phyloP scores from a whole-genome alignment of 345 rosid species.

The Orychophragmus violaceus region DNA sequence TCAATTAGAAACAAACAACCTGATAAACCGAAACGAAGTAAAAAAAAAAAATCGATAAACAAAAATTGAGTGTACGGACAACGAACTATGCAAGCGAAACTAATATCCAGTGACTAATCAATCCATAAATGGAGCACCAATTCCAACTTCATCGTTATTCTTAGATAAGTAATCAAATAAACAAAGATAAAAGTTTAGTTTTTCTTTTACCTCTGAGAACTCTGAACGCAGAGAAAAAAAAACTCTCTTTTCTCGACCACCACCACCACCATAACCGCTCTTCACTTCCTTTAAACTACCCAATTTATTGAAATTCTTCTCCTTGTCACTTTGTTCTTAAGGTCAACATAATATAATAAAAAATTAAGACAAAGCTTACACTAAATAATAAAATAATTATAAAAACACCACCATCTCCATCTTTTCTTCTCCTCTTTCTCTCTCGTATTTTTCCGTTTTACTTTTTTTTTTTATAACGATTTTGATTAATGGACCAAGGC shows the following conservation, averaged over 20 bases:
- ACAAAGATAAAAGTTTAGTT: neutral
- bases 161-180: constrained; percentile 30
- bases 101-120: neutral
- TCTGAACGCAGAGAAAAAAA: constrained; percentile 19
- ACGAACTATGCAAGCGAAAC: constrained; percentile 6
- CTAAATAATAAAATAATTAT: constrained; percentile 11
- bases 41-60: neutral
- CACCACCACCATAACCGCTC: constrained; percentile 29
- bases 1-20: neutral
- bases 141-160: constrained; percentile 15
- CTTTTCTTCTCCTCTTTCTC: neutral
- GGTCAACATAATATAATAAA: constrained; percentile 29
- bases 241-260: constrained; percentile 27
- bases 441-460: constrained; percentile 8
- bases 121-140: constrained; percentile 8
- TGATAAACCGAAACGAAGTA: neutral
- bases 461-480: neutral
- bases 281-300: constrained; percentile 28
- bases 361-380: constrained; percentile 17
- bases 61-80: neutral
- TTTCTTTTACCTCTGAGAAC: constrained; percentile 23
- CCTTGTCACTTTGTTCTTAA: constrained; percentile 19
- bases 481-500: too few species aligned
- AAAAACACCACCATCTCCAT: constrained; percentile 14
- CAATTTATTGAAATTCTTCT: constrained; percentile 10